Conservation (phyloP, 2,329 filamentous ascomycete genomes). For the Triangularia verruculosa region DNA sequence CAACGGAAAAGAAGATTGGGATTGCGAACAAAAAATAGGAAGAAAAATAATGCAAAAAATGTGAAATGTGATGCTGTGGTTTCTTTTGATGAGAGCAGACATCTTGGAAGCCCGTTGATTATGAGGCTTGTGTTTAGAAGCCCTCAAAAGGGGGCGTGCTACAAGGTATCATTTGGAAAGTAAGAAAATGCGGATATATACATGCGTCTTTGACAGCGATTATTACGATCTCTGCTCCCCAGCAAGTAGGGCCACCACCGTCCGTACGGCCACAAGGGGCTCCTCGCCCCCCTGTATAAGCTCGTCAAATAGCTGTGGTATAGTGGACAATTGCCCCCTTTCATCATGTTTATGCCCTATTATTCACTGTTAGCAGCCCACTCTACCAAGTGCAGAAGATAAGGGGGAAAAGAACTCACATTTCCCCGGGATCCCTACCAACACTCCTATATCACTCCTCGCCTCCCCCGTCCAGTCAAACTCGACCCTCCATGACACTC, state of each 20-base stretch:
- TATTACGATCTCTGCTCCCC: conserved; percentile 34
- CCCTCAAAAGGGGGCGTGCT: neutral
- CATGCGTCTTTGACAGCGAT: neutral
- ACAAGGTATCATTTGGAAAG: neutral
- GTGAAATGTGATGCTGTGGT: neutral
- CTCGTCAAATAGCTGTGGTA: conserved; percentile 59
- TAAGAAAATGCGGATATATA: neutral
- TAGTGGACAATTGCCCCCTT: conserved; percentile 51
- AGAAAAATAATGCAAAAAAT: neutral
- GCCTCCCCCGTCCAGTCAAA: conserved; percentile 76
- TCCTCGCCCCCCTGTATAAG: conserved; percentile 55
- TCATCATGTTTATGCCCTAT: conserved; percentile 60
- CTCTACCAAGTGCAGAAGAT: neutral
- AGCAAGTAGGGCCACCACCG: conserved; percentile 57
- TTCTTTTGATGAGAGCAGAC: too few species aligned
- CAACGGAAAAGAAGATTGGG: neutral
- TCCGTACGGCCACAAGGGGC: conserved; percentile 54
- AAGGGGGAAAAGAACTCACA: conserved; percentile 58
- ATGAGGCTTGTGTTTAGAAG: too few species aligned
- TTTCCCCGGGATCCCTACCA: conserved; percentile 56
- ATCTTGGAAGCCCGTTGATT: too few species aligned
- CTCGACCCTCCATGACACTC: conserved; percentile 59
- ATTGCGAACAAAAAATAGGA: neutral
- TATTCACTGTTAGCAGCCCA: conserved; percentile 14
- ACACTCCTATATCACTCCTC: conserved; percentile 53